Evolutionary conservation across 192 early-diverging fungal species (phyloP).

Genomic region (Linnemannia exigua): DNA sequence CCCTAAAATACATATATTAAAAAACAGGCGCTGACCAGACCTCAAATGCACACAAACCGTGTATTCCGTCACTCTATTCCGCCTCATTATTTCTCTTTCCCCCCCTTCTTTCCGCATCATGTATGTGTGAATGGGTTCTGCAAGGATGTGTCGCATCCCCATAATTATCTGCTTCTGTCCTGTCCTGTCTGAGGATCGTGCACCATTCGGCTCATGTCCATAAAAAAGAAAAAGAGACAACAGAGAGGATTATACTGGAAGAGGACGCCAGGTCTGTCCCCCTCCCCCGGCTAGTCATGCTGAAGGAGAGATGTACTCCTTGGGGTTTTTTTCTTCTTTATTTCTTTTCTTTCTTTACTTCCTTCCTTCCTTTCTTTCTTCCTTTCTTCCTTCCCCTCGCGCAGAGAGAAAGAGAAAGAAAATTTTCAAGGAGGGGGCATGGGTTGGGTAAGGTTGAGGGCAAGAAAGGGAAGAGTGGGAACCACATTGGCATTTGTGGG

Average conservation of each 20-base stretch:
- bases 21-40: no score
- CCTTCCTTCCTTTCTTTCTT: no score
- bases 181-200: slow-evolving; percentile 3
- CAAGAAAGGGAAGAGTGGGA: not conserved
- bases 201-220: not conserved
- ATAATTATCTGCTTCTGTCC: not conserved
- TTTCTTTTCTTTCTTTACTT: no score
- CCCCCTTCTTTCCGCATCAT: not conserved
- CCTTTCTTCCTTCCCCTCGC: not conserved
- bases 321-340: not conserved
- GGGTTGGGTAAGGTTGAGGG: not conserved
- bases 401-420: not conserved
- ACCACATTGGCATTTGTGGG: not conserved
- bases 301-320: not conserved
- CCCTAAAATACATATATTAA: no score
- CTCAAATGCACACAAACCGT: no score
- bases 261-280: not conserved
- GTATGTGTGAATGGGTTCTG: not conserved
- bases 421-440: not conserved
- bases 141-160: not conserved
- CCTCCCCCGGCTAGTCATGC: not conserved
- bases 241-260: not conserved
- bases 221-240: not conserved
- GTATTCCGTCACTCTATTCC: no score
- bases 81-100: no score